phyloP scores from a whole-genome alignment of 108 stramenopile species.

The Skeletonema tropicum region DNA sequence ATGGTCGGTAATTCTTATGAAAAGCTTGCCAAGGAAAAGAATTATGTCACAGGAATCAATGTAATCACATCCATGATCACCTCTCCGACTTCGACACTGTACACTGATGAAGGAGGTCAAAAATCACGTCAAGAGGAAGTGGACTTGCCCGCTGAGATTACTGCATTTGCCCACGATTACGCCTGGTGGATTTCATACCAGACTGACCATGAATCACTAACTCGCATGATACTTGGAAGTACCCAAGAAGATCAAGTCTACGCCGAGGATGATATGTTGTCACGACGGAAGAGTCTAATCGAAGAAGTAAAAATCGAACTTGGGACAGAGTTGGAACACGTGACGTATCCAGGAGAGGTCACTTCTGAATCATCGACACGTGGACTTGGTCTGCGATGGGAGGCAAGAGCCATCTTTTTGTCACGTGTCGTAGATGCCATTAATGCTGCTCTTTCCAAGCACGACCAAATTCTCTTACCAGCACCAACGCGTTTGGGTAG shows the following conservation, averaged over 20 bases:
- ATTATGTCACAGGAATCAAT: conserved; percentile 53
- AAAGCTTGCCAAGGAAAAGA: conserved; percentile 47
- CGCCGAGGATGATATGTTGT: conserved; percentile 53
- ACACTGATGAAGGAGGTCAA: conserved; percentile 16
- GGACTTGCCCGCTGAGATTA: conserved; percentile 49
- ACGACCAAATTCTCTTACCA: conserved; percentile 51
- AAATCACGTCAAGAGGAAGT: conserved; percentile 25
- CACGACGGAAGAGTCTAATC: conserved; percentile 33
- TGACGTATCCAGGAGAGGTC: conserved; percentile 18
- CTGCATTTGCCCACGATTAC: conserved; percentile 53
- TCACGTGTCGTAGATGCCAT: conserved; percentile 49
- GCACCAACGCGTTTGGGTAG: conserved; percentile 33
- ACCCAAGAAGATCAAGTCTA: conserved; percentile 51
- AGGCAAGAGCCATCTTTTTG: conserved; percentile 49
- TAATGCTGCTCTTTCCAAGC: conserved; percentile 53
- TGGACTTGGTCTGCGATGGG: conserved; percentile 45
- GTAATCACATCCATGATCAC: conserved; percentile 27
- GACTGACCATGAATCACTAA: conserved; percentile 52
- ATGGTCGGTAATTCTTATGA: conserved; percentile 52
- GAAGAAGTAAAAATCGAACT: conserved; percentile 42
- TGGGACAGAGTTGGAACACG: conserved; percentile 33
- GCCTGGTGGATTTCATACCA: conserved; percentile 50
- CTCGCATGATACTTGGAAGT: conserved; percentile 47
- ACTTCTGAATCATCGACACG: conserved; percentile 18
- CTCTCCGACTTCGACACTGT: conserved; percentile 10